Percentiles rank a stretch among this genome's conserved stretches.
These are phyloP conservation scores for Cochliopodium minus DNA, from an alignment of 208 protist genomes.

Conservation along the genomic window DNA sequence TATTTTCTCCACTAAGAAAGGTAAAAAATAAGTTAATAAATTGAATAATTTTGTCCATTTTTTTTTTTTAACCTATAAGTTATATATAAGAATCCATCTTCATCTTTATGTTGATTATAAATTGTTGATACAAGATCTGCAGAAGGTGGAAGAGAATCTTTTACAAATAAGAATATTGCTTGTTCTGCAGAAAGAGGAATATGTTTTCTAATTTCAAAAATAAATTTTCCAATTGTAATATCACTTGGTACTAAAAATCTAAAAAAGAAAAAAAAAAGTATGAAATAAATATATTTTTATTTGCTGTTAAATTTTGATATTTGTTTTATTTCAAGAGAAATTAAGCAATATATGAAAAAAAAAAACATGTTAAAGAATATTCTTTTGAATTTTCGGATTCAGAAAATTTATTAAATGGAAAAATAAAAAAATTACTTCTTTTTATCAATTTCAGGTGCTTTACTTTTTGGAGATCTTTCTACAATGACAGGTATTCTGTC, in stretches of 20 bases:
- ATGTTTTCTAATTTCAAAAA: conserved; percentile 70
- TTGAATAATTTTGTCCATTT: no score
- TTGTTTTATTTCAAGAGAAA: no score
- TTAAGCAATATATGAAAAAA: no score
- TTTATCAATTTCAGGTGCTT: conserved; percentile 67
- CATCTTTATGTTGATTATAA: conserved; percentile 70
- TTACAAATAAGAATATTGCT: conserved; percentile 75
- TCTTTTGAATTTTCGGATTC: no score
- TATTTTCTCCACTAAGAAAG: conserved; percentile 62
- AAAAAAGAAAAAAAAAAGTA: no score
- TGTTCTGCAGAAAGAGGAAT: conserved; percentile 66
- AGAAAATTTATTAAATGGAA: no score
- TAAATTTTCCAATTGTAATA: conserved; percentile 70
- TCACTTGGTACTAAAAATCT: conserved; percentile 55
- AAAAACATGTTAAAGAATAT: no score
- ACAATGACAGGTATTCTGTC: conserved; percentile 73
- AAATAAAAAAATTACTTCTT: conserved; percentile 47
- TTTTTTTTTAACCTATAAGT: no score
- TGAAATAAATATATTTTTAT: no score
- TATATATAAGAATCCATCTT: conserved; percentile 72
- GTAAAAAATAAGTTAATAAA: no score
- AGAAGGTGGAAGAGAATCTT: conserved; percentile 58
- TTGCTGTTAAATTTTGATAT: no score
- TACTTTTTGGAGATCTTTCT: conserved; percentile 59
- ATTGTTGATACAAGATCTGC: conserved; percentile 38